These are phyloP conservation scores for Suillus cothurnatus DNA, from an alignment of 768 basidiomycete species.

Conservation along the genomic window DNA sequence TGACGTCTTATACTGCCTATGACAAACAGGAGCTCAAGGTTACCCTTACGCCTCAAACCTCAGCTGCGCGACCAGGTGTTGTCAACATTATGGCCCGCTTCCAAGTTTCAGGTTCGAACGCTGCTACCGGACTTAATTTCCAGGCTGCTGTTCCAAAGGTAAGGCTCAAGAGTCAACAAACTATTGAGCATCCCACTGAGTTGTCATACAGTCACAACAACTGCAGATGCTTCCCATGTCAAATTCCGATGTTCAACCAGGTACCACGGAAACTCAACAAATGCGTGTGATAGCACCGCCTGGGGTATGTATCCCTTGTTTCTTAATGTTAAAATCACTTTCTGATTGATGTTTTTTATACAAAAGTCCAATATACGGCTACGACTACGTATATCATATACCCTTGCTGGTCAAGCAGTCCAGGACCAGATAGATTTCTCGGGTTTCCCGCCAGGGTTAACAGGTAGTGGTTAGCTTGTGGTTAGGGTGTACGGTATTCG, in stretches of 20 bases:
- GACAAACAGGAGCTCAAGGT: slow-evolving; percentile 91
- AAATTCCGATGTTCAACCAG: slow-evolving; percentile 74
- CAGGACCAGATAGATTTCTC: slow-evolving; percentile 96
- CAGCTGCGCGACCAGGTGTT: slow-evolving; percentile 78
- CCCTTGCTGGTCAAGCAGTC: slow-evolving; percentile 63
- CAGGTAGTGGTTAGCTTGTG: slow-evolving; percentile 37
- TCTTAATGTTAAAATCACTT: slow-evolving; percentile 12
- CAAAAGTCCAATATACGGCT: slow-evolving; percentile 78
- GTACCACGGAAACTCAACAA: slow-evolving; percentile 89
- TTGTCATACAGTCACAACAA: slow-evolving; percentile 80
- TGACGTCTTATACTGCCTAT: slow-evolving; percentile 83
- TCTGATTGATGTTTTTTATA: slow-evolving; percentile 5
- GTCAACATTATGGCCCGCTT: slow-evolving; percentile 92
- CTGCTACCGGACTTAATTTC: slow-evolving; percentile 76
- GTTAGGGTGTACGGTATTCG: slow-evolving; percentile 19
- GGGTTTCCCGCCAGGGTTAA: slow-evolving; percentile 81
- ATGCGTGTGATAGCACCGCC: slow-evolving; percentile 89
- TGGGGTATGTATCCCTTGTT: slow-evolving; percentile 59
- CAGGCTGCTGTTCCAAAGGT: slow-evolving; percentile 98
- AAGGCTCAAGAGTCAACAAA: slow-evolving; percentile 14
- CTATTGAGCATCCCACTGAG: neutral
- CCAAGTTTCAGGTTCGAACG: slow-evolving; percentile 58
- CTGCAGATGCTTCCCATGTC: slow-evolving; percentile 99
- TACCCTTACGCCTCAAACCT: slow-evolving; percentile 86
- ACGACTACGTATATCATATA: slow-evolving; percentile 81